These are phyloP conservation scores for Apocynum venetum DNA, from an alignment of 257 asterid species.

Conservation along the genomic window DNA sequence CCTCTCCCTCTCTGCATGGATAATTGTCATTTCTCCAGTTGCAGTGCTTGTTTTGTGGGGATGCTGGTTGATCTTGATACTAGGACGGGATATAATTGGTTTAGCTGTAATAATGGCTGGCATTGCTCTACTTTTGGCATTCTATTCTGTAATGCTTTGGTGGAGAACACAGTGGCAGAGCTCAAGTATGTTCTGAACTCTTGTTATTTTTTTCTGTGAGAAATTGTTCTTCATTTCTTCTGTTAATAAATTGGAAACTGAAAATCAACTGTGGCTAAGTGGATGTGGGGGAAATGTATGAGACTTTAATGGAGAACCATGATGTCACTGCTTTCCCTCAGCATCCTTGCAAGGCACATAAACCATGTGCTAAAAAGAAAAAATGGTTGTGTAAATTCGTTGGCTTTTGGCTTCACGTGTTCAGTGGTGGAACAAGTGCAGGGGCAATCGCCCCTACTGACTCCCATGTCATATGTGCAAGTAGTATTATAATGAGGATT, in stretches of 20 bases:
- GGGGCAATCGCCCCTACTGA: background rate
- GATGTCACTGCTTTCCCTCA: background rate
- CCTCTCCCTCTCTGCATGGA: conserved; percentile 77
- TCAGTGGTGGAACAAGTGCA: background rate
- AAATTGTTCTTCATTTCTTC: background rate
- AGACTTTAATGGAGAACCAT: background rate
- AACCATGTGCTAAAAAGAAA: background rate
- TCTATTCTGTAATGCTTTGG: conserved; percentile 98
- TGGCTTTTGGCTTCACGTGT: background rate
- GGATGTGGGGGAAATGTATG: background rate
- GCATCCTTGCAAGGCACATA: background rate
- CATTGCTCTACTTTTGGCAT: conserved; percentile 84
- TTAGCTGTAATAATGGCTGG: conserved; percentile 99
- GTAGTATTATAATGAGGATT: background rate
- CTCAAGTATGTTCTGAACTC: conserved; percentile 69
- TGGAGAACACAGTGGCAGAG: conserved; percentile 99
- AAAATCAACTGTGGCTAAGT: background rate
- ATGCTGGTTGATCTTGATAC: conserved; percentile 81
- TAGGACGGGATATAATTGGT: conserved; percentile 93
- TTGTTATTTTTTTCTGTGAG: conserved; percentile 4
- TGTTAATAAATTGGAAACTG: background rate
- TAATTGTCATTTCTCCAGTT: conserved; percentile 80
- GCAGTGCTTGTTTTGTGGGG: conserved; percentile 86
- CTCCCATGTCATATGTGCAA: background rate
- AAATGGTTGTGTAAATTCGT: background rate